Conservation (phyloP, 2,329 filamentous ascomycete genomes). For the Beauveria caledonica region DNA sequence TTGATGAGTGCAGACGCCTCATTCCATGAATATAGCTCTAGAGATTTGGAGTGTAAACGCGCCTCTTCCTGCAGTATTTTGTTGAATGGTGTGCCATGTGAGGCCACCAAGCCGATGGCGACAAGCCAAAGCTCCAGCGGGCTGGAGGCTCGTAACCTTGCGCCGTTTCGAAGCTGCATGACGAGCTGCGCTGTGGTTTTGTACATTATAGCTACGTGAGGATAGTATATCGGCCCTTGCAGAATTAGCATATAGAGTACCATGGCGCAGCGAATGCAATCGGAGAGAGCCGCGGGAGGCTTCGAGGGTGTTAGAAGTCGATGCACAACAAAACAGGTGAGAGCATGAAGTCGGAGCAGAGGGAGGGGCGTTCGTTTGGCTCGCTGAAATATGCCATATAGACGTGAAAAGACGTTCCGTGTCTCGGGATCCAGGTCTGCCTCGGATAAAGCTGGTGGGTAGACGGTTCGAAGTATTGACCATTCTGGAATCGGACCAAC, state of each 20-base stretch:
- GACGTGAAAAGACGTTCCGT: constrained; percentile 31
- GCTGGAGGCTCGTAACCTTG: background rate
- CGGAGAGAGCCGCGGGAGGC: background rate
- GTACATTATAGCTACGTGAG: background rate
- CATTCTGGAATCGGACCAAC: constrained; percentile 42
- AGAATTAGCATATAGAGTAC: constrained; percentile 6
- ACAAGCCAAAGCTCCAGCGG: background rate
- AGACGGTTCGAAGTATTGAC: constrained; percentile 21
- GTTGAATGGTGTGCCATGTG: background rate
- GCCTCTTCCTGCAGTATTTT: background rate
- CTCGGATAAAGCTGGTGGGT: constrained; percentile 12
- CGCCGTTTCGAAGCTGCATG: background rate
- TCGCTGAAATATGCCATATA: constrained; percentile 34
- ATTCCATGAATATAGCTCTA: background rate
- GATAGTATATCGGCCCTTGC: constrained; percentile 9
- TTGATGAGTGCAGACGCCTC: background rate
- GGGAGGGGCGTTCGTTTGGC: constrained; percentile 22
- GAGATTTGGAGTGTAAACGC: background rate
- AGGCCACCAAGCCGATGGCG: constrained; percentile 5
- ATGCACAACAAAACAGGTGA: constrained; percentile 47
- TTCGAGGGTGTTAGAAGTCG: constrained; percentile 27
- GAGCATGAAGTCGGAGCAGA: constrained; percentile 41
- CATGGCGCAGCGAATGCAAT: background rate
- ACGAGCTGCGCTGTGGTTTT: background rate
- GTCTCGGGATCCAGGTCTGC: constrained; percentile 28